Conservation (phyloP, 805 yeast genomes). For the Komagataella mondaviorum region DNA sequence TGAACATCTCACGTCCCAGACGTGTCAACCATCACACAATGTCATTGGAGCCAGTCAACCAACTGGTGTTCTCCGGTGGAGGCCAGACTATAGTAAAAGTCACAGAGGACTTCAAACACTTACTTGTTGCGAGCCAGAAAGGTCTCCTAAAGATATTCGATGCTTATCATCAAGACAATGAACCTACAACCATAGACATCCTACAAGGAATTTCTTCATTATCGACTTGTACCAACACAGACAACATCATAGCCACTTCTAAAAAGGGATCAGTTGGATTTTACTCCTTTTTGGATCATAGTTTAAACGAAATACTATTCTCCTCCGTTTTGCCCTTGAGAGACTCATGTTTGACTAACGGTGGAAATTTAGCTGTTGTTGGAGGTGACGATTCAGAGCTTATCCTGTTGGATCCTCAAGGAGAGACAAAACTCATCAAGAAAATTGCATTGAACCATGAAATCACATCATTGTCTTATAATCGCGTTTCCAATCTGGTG, state of each 20-base stretch:
- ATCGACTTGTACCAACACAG: conserved; percentile 10
- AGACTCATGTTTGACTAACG: conserved; percentile 44
- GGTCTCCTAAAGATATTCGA: conserved; percentile 42
- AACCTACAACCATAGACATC: conserved; percentile 47
- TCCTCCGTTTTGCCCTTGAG: conserved; percentile 34
- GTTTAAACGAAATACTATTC: conserved; percentile 12
- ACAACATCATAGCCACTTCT: conserved; percentile 19
- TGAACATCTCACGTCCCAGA: background rate
- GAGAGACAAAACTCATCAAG: background rate
- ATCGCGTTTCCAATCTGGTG: conserved; percentile 38
- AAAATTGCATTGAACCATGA: conserved; percentile 30
- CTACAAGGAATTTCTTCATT: conserved; percentile 31
- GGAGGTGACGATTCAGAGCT: conserved; percentile 61
- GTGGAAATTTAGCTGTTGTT: conserved; percentile 40
- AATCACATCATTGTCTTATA: conserved; percentile 40
- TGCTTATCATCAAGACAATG: conserved; percentile 33
- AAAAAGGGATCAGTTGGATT: conserved; percentile 29
- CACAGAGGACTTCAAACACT: conserved; percentile 14
- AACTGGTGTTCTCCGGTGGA: conserved; percentile 17
- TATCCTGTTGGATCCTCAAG: conserved; percentile 27
- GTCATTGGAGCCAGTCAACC: conserved; percentile 13
- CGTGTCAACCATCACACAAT: conserved; percentile 2
- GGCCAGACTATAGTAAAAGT: conserved; percentile 12
- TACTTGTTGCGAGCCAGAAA: conserved; percentile 38
- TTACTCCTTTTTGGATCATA: conserved; percentile 15